These are phyloP conservation scores for Geranomyces michiganensis DNA, from an alignment of 192 early-diverging fungal species.

Conservation along the genomic window DNA sequence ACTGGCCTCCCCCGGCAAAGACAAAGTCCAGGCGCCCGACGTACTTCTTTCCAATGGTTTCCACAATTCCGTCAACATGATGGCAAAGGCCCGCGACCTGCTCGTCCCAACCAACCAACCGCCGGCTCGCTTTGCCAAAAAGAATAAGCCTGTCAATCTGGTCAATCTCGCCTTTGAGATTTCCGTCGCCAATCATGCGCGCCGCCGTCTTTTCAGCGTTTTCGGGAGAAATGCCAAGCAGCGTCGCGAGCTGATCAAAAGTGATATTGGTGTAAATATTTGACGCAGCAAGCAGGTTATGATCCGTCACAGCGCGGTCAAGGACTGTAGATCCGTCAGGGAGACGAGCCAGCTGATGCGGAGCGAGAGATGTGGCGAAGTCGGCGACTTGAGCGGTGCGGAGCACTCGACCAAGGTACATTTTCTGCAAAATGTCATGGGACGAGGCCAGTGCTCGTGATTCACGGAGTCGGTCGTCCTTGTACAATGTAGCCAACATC, in stretches of 20 bases:
- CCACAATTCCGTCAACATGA: constrained; percentile 52
- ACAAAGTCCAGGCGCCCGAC: too few species aligned
- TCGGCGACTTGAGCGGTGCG: constrained; percentile 76
- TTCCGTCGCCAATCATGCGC: constrained; percentile 88
- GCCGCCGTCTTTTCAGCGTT: constrained; percentile 85
- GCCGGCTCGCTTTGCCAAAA: constrained; percentile 51
- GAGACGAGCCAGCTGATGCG: constrained; percentile 77
- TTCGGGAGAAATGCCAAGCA: constrained; percentile 75
- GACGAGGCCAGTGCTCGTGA: constrained; percentile 53
- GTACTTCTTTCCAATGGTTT: constrained; percentile 24
- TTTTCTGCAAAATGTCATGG: constrained; percentile 84
- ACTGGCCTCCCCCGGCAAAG: background rate
- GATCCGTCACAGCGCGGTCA: constrained; percentile 92
- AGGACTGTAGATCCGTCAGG: constrained; percentile 78
- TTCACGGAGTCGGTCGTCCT: constrained; percentile 87
- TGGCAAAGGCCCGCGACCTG: constrained; percentile 55
- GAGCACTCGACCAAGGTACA: constrained; percentile 89
- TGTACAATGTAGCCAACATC: constrained; percentile 85
- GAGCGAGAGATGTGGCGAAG: constrained; percentile 71
- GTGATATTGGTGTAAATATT: constrained; percentile 92
- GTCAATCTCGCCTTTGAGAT: constrained; percentile 89
- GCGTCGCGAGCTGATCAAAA: constrained; percentile 80
- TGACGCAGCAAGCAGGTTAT: constrained; percentile 86
- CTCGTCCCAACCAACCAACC: constrained; percentile 44
- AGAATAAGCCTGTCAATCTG: constrained; percentile 85